A percentile compares a stretch with the other conserved stretches of the same genome.
Evolutionary conservation across 2,329 filamentous ascomycete species (phyloP).

Genomic region (Huntiella moniliformis): DNA sequence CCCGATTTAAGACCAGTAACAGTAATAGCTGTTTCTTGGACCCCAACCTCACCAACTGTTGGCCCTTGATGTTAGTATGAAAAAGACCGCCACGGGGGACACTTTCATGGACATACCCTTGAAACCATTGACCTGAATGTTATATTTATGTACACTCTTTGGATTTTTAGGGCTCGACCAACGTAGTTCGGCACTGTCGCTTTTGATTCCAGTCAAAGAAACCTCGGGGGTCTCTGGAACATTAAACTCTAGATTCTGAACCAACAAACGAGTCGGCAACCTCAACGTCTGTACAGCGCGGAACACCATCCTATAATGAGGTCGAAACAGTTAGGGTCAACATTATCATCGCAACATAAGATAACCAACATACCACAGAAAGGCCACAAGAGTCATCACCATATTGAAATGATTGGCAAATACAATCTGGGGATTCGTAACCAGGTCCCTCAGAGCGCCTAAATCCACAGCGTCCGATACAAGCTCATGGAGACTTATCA

Average conservation of each 20-base stretch:
- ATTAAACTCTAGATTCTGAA: conserved; percentile 80
- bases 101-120: conserved; percentile 41
- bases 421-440: conserved; percentile 9
- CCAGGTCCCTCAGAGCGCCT: not conserved
- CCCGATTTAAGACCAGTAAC: conserved; percentile 74
- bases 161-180: conserved; percentile 60
- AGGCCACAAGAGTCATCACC: conserved; percentile 11
- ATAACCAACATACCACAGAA: conserved; percentile 10
- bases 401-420: conserved; percentile 12
- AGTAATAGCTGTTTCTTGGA: conserved; percentile 57
- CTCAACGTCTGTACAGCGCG: conserved; percentile 76
- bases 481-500: conserved; percentile 11
- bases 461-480: conserved; percentile 8
- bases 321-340: not conserved
- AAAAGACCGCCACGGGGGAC: not conserved
- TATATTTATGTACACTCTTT: conserved; percentile 61
- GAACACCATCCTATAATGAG: conserved; percentile 50
- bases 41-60: conserved; percentile 63
- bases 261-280: conserved; percentile 79
- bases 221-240: conserved; percentile 80
- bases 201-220: conserved; percentile 72
- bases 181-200: conserved; percentile 72
- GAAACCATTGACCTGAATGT: conserved; percentile 84
- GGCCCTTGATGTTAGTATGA: not conserved
- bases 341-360: not conserved